phyloP scores from a whole-genome alignment of 1,284 basidiomycete genomes.

The Gomphus sp. region DNA sequence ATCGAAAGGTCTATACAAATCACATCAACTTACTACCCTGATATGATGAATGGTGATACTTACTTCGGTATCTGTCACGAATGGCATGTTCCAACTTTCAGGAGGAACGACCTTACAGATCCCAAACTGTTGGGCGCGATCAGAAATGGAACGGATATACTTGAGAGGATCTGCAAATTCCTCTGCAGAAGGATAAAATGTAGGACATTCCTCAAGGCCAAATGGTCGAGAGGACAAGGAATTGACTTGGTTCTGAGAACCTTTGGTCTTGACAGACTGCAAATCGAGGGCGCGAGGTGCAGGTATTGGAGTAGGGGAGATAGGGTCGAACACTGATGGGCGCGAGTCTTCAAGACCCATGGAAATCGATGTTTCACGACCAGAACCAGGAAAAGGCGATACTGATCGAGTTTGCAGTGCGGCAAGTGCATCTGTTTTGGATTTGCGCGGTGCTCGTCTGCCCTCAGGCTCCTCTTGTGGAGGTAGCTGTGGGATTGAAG shows the following conservation, averaged over 20 bases:
- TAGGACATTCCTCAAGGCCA: slow-evolving; percentile 84
- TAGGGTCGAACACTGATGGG: slow-evolving; percentile 24
- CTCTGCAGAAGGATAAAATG: slow-evolving; percentile 80
- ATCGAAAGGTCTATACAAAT: slow-evolving; percentile 67
- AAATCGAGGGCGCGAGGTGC: slow-evolving; percentile 56
- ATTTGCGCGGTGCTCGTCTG: slow-evolving; percentile 73
- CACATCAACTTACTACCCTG: slow-evolving; percentile 3
- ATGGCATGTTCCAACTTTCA: slow-evolving; percentile 91
- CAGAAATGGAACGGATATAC: slow-evolving; percentile 83
- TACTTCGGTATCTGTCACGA: slow-evolving; percentile 92
- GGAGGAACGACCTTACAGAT: slow-evolving; percentile 98
- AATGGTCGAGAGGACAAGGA: slow-evolving; percentile 56
- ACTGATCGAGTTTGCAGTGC: slow-evolving; percentile 61
- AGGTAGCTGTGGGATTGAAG: slow-evolving; percentile 16
- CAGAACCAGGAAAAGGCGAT: slow-evolving; percentile 40
- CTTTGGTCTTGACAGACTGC: slow-evolving; percentile 52
- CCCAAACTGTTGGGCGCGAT: slow-evolving; percentile 70
- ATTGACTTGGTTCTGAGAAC: slow-evolving; percentile 34
- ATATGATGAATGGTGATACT: slow-evolving; percentile 15
- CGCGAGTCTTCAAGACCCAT: slow-evolving; percentile 13
- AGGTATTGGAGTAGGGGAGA: slow-evolving; percentile 38
- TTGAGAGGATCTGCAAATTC: slow-evolving; percentile 95
- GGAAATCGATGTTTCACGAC: slow-evolving; percentile 24
- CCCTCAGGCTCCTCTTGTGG: slow-evolving; percentile 27
- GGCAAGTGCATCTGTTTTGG: slow-evolving; percentile 74